Base-by-base conservation (phyloP, 768 basidiomycete genomes). In the Suillus occidentalis region DNA sequence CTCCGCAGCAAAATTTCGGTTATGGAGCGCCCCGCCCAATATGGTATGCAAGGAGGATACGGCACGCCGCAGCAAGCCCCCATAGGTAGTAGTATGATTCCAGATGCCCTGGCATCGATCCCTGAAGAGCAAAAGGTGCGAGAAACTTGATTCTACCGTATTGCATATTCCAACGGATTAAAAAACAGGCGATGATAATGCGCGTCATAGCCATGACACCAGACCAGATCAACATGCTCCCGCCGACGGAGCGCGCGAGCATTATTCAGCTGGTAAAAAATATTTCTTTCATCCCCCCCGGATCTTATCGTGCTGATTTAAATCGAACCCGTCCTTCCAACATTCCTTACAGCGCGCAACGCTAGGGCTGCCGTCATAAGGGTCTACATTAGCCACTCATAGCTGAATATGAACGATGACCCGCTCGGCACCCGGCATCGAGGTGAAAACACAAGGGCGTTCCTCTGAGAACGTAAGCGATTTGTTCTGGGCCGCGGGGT, bases 141-240 rank as follows among this genome's bases (percentile, higher is more conserved):
- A 28, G 12, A 20, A 42, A n/a, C 18, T 3, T 3, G 42, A 13
- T 28, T 31, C 12, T 10, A 20, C 39, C 18, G 0, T 28, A 31
- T 28, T 42, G 3, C 40, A 28, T 6, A 59, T 59, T 59, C 28
- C 6, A 25, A 59, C 25, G 25, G 40, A 10, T 20, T 3, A 18
- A 40, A 59, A 59, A 65, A 14, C 65, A 89, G 89, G 85, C 85
- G 45, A 86, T 94, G 77, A 87, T 96, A 43, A 83, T 91, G 78
- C 89, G 89, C 61, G 89, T 96, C 3, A 71, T 95, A 63, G 80
- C 85, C 42, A 91, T 98, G 88, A 90, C 92, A 1, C 87, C 89
- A 2, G 94, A 93, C 45, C 92, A 97, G 73, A 89, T 97, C 64
- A 86, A 87, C 59, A 80, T 81, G 67, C 77, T 97, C 42, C 89